These are phyloP conservation scores for Beauveria sp. DNA, from an alignment of 2,329 filamentous ascomycete genomes.

Conservation along the genomic window DNA sequence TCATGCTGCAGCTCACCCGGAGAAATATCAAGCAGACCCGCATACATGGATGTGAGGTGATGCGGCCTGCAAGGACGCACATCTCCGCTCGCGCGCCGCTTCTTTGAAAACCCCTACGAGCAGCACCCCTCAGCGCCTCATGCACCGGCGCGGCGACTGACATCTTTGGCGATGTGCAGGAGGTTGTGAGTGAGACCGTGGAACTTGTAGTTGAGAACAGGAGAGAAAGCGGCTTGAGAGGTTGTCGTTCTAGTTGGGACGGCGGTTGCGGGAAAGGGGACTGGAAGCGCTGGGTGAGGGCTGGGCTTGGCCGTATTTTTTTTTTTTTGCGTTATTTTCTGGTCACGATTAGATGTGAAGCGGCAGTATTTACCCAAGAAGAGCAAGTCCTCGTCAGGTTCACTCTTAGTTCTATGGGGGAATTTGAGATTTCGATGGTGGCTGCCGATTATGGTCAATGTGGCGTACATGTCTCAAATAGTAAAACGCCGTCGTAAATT, in stretches of 20 bases:
- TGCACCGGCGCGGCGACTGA: conserved; percentile 6
- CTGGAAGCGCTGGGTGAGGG: too few relatives aligned
- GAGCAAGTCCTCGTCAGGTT: too few relatives aligned
- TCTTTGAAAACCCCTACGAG: conserved; percentile 12
- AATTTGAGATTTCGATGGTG: not conserved
- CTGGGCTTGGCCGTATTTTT: not conserved
- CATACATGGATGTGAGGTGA: conserved; percentile 13
- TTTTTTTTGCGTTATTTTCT: too few relatives aligned
- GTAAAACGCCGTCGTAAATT: not conserved
- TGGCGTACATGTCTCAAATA: not conserved
- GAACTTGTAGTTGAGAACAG: conserved; percentile 11
- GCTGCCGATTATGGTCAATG: not conserved
- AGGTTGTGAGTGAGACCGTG: conserved; percentile 13
- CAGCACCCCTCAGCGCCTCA: not conserved
- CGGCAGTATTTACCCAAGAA: too few relatives aligned
- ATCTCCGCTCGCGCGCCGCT: conserved; percentile 7
- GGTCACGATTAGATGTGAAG: too few relatives aligned
- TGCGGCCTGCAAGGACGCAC: conserved; percentile 14
- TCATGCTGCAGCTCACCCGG: conserved; percentile 8
- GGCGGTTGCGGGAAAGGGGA: too few relatives aligned
- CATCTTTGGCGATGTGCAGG: conserved; percentile 10
- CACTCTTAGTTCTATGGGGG: too few relatives aligned
- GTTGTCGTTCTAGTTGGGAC: not conserved
- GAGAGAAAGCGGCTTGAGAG: not conserved
- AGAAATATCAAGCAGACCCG: conserved; percentile 10